Base-by-base conservation (phyloP, 331 rosid genomes). In the Ulmus americana region DNA sequence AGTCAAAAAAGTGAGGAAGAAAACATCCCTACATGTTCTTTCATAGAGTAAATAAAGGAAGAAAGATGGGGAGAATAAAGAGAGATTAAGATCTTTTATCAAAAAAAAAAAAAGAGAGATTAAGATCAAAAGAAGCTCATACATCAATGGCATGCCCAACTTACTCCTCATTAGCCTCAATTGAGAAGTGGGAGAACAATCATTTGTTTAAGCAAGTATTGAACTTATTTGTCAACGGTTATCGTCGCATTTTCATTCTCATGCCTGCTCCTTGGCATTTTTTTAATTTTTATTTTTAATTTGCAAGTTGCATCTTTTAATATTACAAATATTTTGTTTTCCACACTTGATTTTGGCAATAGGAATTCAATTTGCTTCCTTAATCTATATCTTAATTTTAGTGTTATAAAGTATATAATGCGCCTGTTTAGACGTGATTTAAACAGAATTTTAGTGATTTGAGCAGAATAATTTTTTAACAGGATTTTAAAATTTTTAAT, bases 1-100 rank as follows among this genome's bases (percentile, higher is more conserved):
- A 85, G 91, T 85, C 88, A 87, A 87, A 86, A 65, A 87, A 64
- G 80, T 54, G 11, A 65, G 70, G 68, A 65, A 7, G 47, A 58
- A 80, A 78, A 77, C 82, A 77, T 69, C 76, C 65, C 70, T 76
- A 55, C 80, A 78, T 80, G 86, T 64, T 74, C 70, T 55, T 76
- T 59, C 81, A 18, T 64, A 77, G 79, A 63, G 77, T 76, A 53
- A 76, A 84, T 62, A 73, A 79, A 55, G 71, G 64, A 69, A 66
- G 63, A 76, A 69, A 69, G 64, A 65, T 70, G 72, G 74, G 61
- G 60, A 53, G 63, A 16, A 60, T 63, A 64, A 68, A 44, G 44
- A 57, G 48, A 40, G 11, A 28, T 28, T 28, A 18, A 45, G 47
- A 48, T 8, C 22, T n/a, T n/a, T n/a, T n/a, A n/a, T n/a, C n/a